These are phyloP conservation scores for Aspergillus ostianus DNA, from an alignment of 495 filamentous ascomycete genomes.

Conservation along the genomic window DNA sequence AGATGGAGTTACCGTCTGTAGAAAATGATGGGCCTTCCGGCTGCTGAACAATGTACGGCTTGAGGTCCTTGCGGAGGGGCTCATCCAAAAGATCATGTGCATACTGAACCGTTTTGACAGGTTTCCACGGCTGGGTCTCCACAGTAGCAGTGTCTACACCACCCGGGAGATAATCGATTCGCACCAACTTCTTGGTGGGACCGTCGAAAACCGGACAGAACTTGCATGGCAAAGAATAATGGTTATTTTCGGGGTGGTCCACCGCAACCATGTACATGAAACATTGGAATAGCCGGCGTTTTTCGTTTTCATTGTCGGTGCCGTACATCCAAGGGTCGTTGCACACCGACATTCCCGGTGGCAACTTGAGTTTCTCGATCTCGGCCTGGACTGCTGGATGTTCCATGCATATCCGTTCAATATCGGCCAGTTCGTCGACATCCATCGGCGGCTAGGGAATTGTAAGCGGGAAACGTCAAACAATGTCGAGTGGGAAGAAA, in stretches of 20 bases:
- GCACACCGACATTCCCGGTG: slow-evolving; percentile 40
- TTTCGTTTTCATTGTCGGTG: slow-evolving; percentile 35
- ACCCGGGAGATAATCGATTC: slow-evolving; percentile 50
- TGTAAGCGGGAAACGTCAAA: slow-evolving; percentile 8
- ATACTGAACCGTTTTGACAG: slow-evolving; percentile 55
- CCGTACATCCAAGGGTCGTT: slow-evolving; percentile 51
- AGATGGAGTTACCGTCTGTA: slow-evolving; percentile 46
- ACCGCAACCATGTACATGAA: slow-evolving; percentile 45
- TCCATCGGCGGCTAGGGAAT: slow-evolving; percentile 36
- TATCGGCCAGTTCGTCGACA: slow-evolving; percentile 39
- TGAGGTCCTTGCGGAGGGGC: slow-evolving; percentile 56
- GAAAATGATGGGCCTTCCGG: slow-evolving; percentile 74
- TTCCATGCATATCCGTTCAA: slow-evolving; percentile 40
- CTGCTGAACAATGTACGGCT: slow-evolving; percentile 73
- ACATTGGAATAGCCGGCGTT: slow-evolving; percentile 43
- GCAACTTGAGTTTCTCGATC: slow-evolving; percentile 42
- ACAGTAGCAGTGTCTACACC: slow-evolving; percentile 29
- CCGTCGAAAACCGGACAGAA: slow-evolving; percentile 76
- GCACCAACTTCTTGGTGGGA: slow-evolving; percentile 59
- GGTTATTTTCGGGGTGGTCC: slow-evolving; percentile 55
- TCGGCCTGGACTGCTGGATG: slow-evolving; percentile 42
- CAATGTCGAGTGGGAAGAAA: neutral
- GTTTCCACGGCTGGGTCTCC: slow-evolving; percentile 42
- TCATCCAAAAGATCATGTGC: slow-evolving; percentile 40
- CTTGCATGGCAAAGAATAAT: slow-evolving; percentile 76